phyloP scores from a whole-genome alignment of 768 basidiomycete species.

The Leccinum subgranulosum region DNA sequence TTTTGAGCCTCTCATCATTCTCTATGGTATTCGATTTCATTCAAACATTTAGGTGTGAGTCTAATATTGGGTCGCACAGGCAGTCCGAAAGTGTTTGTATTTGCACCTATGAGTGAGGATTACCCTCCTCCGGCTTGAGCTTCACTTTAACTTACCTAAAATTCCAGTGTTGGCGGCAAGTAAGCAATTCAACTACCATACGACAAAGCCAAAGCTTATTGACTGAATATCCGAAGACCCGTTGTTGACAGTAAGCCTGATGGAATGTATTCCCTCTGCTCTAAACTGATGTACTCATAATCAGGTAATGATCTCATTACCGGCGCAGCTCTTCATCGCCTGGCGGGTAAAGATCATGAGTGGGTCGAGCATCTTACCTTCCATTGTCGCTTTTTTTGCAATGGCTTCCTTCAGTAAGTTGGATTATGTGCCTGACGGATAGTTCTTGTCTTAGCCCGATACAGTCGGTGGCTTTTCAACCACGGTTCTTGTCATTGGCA shows the following conservation, averaged over 20 bases:
- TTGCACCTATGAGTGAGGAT: constrained; percentile 1
- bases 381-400: constrained; percentile 20
- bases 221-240: constrained; percentile 36
- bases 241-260: constrained; percentile 37
- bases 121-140: background rate
- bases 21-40: constrained; percentile 37
- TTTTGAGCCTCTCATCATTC: constrained; percentile 44
- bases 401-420: constrained; percentile 8
- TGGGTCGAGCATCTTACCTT: constrained; percentile 24
- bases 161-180: constrained; percentile 10
- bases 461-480: constrained; percentile 36
- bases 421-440: background rate
- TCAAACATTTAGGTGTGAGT: background rate
- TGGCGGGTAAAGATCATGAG: constrained; percentile 40
- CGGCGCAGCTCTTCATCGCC: constrained; percentile 48
- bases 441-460: background rate
- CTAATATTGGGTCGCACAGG: constrained; percentile 29
- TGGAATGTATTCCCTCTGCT: background rate
- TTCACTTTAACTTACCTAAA: constrained; percentile 19
- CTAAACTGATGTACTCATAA: background rate
- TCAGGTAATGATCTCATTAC: constrained; percentile 42
- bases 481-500: constrained; percentile 28
- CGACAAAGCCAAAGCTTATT: background rate
- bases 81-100: background rate
- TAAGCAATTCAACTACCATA: background rate